These are phyloP conservation scores for Myriosclerotinia scirpicola DNA, from an alignment of 2,329 filamentous ascomycete species.

Conservation along the genomic window DNA sequence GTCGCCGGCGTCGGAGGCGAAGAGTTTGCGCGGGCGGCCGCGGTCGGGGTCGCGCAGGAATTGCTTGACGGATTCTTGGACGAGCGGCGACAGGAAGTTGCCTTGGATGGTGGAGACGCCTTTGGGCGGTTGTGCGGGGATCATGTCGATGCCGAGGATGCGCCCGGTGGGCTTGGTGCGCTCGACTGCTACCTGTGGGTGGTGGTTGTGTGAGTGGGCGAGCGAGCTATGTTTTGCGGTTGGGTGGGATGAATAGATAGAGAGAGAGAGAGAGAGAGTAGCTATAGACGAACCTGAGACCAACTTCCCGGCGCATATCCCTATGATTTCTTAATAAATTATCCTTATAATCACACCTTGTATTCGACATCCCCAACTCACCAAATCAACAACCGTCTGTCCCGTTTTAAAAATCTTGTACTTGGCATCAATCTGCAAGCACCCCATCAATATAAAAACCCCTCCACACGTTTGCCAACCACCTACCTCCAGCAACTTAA, in stretches of 20 bases:
- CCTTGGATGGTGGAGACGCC: slow-evolving; percentile 96
- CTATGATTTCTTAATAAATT: slow-evolving; percentile 42
- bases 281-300: slow-evolving; percentile 56
- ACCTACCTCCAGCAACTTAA: slow-evolving; percentile 81
- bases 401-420: slow-evolving; percentile 76
- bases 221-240: too few relatives aligned
- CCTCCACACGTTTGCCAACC: background rate
- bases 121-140: slow-evolving; percentile 85
- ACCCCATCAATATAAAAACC: background rate
- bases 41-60: slow-evolving; percentile 68
- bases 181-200: slow-evolving; percentile 71
- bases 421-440: slow-evolving; percentile 71
- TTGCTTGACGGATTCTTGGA: slow-evolving; percentile 74
- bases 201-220: slow-evolving; percentile 17
- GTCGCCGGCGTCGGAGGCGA: slow-evolving; percentile 8
- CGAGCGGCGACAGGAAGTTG: slow-evolving; percentile 75
- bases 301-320: slow-evolving; percentile 76
- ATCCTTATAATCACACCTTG: background rate
- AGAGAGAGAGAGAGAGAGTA: background rate
- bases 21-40: slow-evolving; percentile 49
- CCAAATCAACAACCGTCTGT: slow-evolving; percentile 87
- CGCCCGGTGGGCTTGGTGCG: slow-evolving; percentile 73
- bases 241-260: too few relatives aligned
- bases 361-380: slow-evolving; percentile 44
- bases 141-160: slow-evolving; percentile 89